Base-by-base conservation (phyloP, 495 filamentous ascomycete genomes). In the Podospora bellae-mahoneyi region DNA sequence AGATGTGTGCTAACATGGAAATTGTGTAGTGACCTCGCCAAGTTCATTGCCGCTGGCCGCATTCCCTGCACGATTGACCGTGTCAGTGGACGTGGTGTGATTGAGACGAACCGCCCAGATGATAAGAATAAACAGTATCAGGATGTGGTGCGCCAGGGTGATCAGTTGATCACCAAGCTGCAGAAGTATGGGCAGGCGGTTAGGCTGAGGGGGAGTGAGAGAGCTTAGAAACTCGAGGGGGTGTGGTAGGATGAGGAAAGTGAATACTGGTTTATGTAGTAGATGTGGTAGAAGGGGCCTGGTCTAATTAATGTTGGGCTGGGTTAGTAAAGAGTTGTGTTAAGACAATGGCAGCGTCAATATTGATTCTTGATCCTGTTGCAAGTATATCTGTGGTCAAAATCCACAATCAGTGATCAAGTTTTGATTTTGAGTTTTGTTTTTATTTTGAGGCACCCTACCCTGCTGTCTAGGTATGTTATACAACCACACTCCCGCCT, bases 61-160 rank as follows among this genome's bases (percentile, higher is more conserved):
- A 91, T 99, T 72, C 88, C 94, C 16, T 97, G 94, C 84, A 97
- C 92, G 30, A 97, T 99, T 72, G 95, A 99, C 82, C 92, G 95
- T 60, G 96, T 99, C 68, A 80, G 82, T 0, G 84, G 84, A 68
- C 93, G 95, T 71, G 94, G 93, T 53, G 91, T 98, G 75, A 97
- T 99, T 74, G 96, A 98, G 84, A 99, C 94, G 28, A 96, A 97
- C 80, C 85, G 96, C 62, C 94, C 95, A 4, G 96, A 97, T 75
- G 93, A 97, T 78, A 98, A 98, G 87, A 97, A 97, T 84, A 96
- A 96, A 84, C 95, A 99, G 79, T 99, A 98, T 78, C 88, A 93
- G 62, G 95, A 97, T 74, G 92, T 97, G 44, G 92, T 99, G 62
- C 95, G 94, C 84, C 94, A 97, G 74, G 95, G 95, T 30, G 95